Evolutionary conservation across 345 rosid species (phyloP), one percentile per base, ranked within the genome.

Genomic region (Heritiera fomes): DNA sequence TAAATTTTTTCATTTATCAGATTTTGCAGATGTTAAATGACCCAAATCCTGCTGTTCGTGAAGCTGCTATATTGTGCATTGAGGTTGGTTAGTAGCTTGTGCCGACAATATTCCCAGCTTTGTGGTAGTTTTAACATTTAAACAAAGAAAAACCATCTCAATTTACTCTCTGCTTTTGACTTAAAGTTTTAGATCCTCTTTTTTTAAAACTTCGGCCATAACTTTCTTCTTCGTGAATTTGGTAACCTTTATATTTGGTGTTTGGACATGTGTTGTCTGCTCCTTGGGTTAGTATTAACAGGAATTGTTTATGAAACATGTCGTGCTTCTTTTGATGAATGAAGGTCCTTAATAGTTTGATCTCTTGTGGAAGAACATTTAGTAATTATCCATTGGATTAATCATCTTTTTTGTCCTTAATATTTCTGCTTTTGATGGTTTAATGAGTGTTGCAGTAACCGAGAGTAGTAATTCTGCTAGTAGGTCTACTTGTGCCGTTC

Each of bases 21-120:
- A 91, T 94, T 80, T 92, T 96, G 85, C 98, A 92, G 86, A 90
- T 94, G 95, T 83, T 94, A 84, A 96, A 83, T 86, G 98, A 96
- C 79, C 83, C 94, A 20, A 96, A 96, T 87, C 93, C 84, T 49
- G 87, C 91, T 71, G 99, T 96, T 75, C 90, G 98, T 77, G 98
- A 94, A 87, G 95, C 98, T 75, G 95, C 98, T 78, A 87, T 94
- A 82, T 83, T 85, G 75, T 96, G 99, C 90, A 91, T 94, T 63
- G 98, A 94, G 99, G 99, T 92, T 56, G 74, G 75, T 10, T 15
- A 18, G 4, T 53, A 23, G 62, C 23, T 38, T 40, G 64, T 6
- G 30, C 28, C 7, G 0, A 2, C 52, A 43, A n/a, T 34, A 34
- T 23, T 43, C 32, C 15, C 23, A 6, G 12, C 46, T 10, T n/a